These are phyloP conservation scores for Apiospora hydei DNA, from an alignment of 2,329 filamentous ascomycete species.

Conservation along the genomic window DNA sequence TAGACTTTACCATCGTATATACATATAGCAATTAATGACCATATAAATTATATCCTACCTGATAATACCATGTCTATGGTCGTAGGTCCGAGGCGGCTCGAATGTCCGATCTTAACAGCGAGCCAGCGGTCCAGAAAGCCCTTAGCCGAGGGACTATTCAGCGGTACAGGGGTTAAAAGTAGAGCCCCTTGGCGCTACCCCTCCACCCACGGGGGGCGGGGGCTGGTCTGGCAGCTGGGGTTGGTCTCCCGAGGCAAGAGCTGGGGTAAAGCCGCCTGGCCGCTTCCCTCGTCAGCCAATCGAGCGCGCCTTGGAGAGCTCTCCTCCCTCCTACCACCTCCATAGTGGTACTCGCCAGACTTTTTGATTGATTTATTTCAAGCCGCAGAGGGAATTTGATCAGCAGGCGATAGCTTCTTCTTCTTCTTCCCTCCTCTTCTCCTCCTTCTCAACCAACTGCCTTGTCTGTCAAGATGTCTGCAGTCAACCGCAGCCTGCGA, in stretches of 20 bases:
- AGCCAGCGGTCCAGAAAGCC: background rate
- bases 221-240: slow-evolving; percentile 2
- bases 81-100: background rate
- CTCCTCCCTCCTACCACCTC: background rate
- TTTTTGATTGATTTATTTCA: background rate
- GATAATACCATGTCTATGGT: background rate
- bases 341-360: background rate
- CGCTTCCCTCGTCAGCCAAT: slow-evolving; percentile 9
- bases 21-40: background rate
- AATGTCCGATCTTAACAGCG: slow-evolving; percentile 4
- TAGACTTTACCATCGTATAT: background rate
- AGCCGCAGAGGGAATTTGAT: background rate
- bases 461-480: slow-evolving; percentile 53
- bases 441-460: background rate
- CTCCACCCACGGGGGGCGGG: background rate
- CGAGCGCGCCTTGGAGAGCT: slow-evolving; percentile 4
- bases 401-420: background rate
- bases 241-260: slow-evolving; percentile 15
- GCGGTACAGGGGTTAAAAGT: background rate
- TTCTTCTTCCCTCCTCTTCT: too few species aligned
- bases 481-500: slow-evolving; percentile 61
- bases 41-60: too few species aligned
- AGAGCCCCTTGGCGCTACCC: background rate
- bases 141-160: slow-evolving; percentile 14
- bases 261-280: slow-evolving; percentile 14